phyloP scores from a whole-genome alignment of 2,329 filamentous ascomycete species.

The Chrysosporium keratinophilum region DNA sequence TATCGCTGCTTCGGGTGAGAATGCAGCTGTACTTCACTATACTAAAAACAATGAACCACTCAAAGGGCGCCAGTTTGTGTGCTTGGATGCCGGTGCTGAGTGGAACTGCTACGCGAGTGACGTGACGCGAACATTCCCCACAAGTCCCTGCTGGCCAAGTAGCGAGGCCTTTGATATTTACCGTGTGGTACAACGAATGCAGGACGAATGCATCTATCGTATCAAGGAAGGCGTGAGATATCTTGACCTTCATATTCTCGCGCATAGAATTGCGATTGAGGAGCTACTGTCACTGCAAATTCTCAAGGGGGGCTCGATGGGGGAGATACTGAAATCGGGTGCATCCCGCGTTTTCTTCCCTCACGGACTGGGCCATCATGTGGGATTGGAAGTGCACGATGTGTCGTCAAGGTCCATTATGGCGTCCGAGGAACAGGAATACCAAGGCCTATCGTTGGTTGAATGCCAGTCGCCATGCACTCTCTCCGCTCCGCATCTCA shows the following conservation, averaged over 20 bases:
- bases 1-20: conserved; percentile 70
- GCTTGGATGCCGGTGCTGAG: conserved; percentile 75
- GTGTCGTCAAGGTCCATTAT: conserved; percentile 30
- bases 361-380: conserved; percentile 50
- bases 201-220: conserved; percentile 61
- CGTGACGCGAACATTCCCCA: conserved; percentile 78
- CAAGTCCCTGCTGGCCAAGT: conserved; percentile 52
- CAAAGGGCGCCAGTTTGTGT: conserved; percentile 61
- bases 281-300: conserved; percentile 69
- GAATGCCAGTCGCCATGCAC: conserved; percentile 24
- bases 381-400: conserved; percentile 38
- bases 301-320: conserved; percentile 51
- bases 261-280: conserved; percentile 71
- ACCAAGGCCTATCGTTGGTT: conserved; percentile 53
- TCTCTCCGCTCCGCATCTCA: conserved; percentile 30
- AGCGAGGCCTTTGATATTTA: conserved; percentile 65
- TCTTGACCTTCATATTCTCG: conserved; percentile 70
- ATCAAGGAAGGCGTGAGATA: conserved; percentile 66
- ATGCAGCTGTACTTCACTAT: conserved; percentile 81
- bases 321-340: conserved; percentile 35
- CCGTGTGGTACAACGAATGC: conserved; percentile 77
- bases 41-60: conserved; percentile 65
- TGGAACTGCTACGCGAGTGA: conserved; percentile 62
- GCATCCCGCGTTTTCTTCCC: conserved; percentile 34
- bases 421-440: conserved; percentile 41